Percentiles rank a stretch among this genome's conserved stretches.
phyloP scores from a whole-genome alignment of 805 yeast genomes.

The Ogataea sp. region DNA sequence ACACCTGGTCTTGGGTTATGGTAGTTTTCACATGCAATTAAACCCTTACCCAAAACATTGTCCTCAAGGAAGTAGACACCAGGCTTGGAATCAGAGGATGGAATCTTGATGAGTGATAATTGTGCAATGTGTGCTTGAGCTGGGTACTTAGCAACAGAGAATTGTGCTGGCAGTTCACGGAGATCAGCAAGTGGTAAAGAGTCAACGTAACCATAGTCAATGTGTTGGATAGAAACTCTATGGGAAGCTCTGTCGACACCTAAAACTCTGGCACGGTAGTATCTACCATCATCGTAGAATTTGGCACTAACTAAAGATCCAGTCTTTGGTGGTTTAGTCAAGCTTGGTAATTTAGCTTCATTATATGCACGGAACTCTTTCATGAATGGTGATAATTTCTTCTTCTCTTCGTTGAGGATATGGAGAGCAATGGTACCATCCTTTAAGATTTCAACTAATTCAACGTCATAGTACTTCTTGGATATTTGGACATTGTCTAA shows the following conservation, averaged over 20 bases:
- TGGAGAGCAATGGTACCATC: conserved; percentile 41
- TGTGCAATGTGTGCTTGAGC: conserved; percentile 49
- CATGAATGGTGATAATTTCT: conserved; percentile 36
- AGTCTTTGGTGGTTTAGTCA: conserved; percentile 35
- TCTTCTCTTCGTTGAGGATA: conserved; percentile 28
- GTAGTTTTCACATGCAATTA: conserved; percentile 46
- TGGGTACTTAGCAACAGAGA: conserved; percentile 29
- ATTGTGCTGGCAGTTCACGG: conserved; percentile 46
- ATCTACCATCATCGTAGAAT: conserved; percentile 43
- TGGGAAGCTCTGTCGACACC: conserved; percentile 35
- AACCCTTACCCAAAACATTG: conserved; percentile 38
- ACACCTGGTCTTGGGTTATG: conserved; percentile 28
- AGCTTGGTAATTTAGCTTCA: conserved; percentile 19
- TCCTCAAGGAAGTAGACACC: conserved; percentile 50
- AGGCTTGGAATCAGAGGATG: conserved; percentile 48
- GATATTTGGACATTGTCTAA: conserved; percentile 18
- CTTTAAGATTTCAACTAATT: conserved; percentile 39
- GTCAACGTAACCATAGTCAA: conserved; percentile 55
- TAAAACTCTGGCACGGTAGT: conserved; percentile 49
- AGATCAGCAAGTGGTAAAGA: conserved; percentile 35
- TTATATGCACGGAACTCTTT: conserved; percentile 38
- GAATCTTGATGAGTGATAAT: conserved; percentile 46
- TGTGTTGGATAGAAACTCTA: conserved; percentile 42
- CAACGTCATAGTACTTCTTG: conserved; percentile 39
- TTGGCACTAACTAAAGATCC: conserved; percentile 52